Evolutionary conservation across 495 filamentous ascomycete genomes (phyloP).

Genomic region (Symbiotaphrina buchneri): DNA sequence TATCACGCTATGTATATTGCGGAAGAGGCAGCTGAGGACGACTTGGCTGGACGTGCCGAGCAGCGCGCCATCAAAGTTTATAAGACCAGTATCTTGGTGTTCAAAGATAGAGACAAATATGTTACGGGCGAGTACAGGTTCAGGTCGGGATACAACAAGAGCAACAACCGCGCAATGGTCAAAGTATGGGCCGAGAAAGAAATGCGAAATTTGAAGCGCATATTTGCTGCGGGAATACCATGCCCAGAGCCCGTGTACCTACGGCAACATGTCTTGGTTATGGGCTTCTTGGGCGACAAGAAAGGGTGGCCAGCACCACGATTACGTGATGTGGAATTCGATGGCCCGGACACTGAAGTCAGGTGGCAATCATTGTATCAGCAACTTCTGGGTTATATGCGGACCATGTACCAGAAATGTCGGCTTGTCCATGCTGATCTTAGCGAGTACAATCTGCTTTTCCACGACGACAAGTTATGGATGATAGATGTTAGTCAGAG

Average conservation of each 20-base stretch:
- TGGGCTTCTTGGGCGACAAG: constrained; percentile 76
- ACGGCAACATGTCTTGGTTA: constrained; percentile 74
- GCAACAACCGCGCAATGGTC: constrained; percentile 83
- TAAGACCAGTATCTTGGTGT: constrained; percentile 88
- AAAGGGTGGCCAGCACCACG: constrained; percentile 73
- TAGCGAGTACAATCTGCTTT: constrained; percentile 92
- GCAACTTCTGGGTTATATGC: constrained; percentile 72
- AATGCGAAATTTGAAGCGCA: constrained; percentile 74
- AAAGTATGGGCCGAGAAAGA: constrained; percentile 98
- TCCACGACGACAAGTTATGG: constrained; percentile 61
- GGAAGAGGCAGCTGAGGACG: constrained; percentile 17
- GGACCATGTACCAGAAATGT: constrained; percentile 76
- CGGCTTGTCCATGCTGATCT: constrained; percentile 85
- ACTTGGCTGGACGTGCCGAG: constrained; percentile 15
- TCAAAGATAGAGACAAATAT: constrained; percentile 93
- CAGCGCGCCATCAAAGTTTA: constrained; percentile 92
- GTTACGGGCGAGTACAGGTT: constrained; percentile 82
- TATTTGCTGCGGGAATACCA: constrained; percentile 63
- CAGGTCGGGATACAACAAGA: constrained; percentile 67
- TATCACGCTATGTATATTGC: constrained; percentile 50
- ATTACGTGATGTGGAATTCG: constrained; percentile 49
- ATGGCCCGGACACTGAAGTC: constrained; percentile 26
- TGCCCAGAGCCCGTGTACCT: constrained; percentile 78
- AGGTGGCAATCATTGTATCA: constrained; percentile 60
- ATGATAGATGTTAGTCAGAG: constrained; percentile 95